Evolutionary conservation across 495 filamentous ascomycete species (phyloP), one percentile per base, ranked within the genome.

Genomic region (Aspergillus bridgeri): DNA sequence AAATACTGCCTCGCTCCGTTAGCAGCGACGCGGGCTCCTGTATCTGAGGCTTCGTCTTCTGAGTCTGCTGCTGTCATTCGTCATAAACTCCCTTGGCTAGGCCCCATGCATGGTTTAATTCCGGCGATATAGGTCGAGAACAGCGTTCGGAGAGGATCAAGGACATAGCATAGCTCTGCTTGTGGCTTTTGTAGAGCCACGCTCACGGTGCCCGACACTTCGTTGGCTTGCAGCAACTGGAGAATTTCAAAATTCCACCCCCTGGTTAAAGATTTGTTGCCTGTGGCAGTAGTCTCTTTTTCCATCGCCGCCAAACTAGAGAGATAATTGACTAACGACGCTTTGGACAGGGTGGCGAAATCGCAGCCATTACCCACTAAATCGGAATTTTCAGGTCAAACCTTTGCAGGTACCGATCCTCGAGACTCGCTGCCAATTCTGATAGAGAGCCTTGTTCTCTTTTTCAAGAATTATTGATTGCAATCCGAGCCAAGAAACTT

Each of bases 161-260:
- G 6, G 86, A 87, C 5, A 92, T 78, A 6, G 86, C 86, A 55
- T 92, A 85, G 81, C 86, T 86, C 56, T 92, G 86, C 19, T 84
- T 85, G 66, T 91, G 92, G 6, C 86, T 91, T 69, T 84, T 81
- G 72, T 88, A 90, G 6, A 92, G 78, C 90, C 90, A 94, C 20
- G 83, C 79, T 82, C 86, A 93, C 43, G 84, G 82, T 51, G 79
- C 77, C n/a, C 5, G 79, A 81, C 3, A 75, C 71, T n/a, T 77
- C 71, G 53, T 89, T 85, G 6, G 72, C 80, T 60, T 86, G 83
- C 6, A 91, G 71, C 6, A 85, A 33, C 81, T 70, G 19, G 78
- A 79, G 63, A 87, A 89, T 61, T 92, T 87, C 55, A 91, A 49
- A 6, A 54, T 57, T 63, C 56, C 19, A 91, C 80, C 0, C 83